phyloP scores from a whole-genome alignment of 371 early-diverging fungal species.

The Actinomortierella wolfii region DNA sequence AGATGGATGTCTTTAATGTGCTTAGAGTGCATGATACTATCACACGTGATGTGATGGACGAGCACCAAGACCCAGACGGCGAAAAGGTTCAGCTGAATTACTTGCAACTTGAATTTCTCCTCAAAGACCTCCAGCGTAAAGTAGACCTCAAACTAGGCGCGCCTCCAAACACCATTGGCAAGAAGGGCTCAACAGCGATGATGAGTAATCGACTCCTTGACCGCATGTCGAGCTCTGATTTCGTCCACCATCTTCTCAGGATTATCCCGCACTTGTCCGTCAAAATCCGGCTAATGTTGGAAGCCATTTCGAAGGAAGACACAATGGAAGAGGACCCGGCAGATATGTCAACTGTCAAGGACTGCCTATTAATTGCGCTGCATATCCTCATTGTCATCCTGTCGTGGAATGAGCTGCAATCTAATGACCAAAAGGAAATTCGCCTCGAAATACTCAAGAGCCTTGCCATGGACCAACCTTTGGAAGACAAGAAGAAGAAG shows the following conservation, averaged over 20 bases:
- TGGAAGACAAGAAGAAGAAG: conserved; percentile 9
- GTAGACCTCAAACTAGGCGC: conserved; percentile 55
- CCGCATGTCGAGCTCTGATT: too few relatives aligned
- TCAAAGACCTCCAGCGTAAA: conserved; percentile 59
- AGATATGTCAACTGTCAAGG: conserved; percentile 13
- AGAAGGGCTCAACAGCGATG: too few relatives aligned
- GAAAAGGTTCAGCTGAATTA: conserved; percentile 24
- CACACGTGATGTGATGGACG: conserved; percentile 14
- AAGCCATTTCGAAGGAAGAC: conserved; percentile 51
- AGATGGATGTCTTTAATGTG: conserved; percentile 42
- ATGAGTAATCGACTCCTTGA: too few relatives aligned
- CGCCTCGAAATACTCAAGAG: conserved; percentile 36
- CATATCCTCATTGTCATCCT: conserved; percentile 53
- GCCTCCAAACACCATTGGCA: neutral
- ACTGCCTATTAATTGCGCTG: conserved; percentile 51
- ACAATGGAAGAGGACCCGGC: conserved; percentile 9
- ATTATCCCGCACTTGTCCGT: too few relatives aligned
- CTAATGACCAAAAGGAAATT: conserved; percentile 47
- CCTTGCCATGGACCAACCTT: conserved; percentile 17
- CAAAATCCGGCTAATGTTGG: conserved; percentile 7
- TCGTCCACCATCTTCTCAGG: too few relatives aligned
- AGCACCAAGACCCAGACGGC: conserved; percentile 5
- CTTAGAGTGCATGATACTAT: conserved; percentile 33
- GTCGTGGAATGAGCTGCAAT: conserved; percentile 61
- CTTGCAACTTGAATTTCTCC: conserved; percentile 52